Percentiles rank a stretch among this genome's conserved stretches.
These are phyloP conservation scores for Plectosphaerella plurivora DNA, from an alignment of 2,329 filamentous ascomycete genomes.

Conservation along the genomic window DNA sequence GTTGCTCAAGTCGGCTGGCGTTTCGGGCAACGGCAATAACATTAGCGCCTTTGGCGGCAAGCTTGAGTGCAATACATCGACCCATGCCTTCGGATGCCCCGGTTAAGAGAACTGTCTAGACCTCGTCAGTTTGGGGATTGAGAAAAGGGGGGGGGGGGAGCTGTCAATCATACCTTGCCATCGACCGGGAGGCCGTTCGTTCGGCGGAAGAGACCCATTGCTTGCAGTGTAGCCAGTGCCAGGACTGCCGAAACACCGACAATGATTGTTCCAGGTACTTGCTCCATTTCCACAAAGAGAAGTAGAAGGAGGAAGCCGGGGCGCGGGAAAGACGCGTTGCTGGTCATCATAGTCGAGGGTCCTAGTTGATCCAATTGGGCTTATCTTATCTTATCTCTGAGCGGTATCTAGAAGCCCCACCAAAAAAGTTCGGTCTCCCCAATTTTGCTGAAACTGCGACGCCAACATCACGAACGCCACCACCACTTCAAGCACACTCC, in stretches of 20 bases:
- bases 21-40: constrained; percentile 81
- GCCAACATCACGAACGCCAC: background rate
- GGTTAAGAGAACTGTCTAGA: constrained; percentile 80
- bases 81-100: constrained; percentile 94
- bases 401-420: background rate
- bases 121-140: background rate
- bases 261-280: too few relatives aligned
- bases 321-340: too few relatives aligned
- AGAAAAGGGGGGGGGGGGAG: background rate
- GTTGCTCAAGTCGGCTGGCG: constrained; percentile 63
- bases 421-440: background rate
- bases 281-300: too few relatives aligned
- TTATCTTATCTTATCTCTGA: background rate
- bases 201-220: constrained; percentile 64
- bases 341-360: too few relatives aligned
- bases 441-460: background rate
- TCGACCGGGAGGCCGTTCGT: constrained; percentile 80
- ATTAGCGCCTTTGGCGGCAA: constrained; percentile 80
- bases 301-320: too few relatives aligned
- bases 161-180: constrained; percentile 59
- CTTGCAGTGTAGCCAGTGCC: constrained; percentile 27
- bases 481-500: background rate
- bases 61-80: constrained; percentile 64
- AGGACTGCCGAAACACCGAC: background rate
- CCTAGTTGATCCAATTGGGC: too few relatives aligned